phyloP scores from a whole-genome alignment of 2,329 filamentous ascomycete genomes.

The Pseudogymnoascus pannorum region DNA sequence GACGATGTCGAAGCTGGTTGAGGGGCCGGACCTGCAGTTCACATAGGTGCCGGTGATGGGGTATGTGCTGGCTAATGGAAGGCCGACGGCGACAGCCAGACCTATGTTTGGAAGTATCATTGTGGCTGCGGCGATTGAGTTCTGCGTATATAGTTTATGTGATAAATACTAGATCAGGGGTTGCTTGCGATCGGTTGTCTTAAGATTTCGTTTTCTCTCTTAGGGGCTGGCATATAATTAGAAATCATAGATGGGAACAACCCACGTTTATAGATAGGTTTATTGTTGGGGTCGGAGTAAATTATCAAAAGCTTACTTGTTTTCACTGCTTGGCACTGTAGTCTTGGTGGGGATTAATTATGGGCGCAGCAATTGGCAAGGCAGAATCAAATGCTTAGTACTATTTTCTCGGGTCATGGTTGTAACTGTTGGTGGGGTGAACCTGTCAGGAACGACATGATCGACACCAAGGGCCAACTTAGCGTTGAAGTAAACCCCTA shows the following conservation, averaged over 20 bases:
- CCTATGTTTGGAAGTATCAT: not conserved
- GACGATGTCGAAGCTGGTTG: conserved; percentile 9
- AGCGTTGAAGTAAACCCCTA: not conserved
- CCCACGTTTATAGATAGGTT: not conserved
- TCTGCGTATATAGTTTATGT: not conserved
- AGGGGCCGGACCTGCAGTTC: conserved; percentile 10
- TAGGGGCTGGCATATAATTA: not conserved
- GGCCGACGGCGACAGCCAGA: not conserved
- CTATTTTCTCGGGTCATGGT: not conserved
- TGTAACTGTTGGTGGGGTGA: not conserved
- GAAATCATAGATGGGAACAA: not conserved
- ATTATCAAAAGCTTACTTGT: not conserved
- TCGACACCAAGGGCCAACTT: not conserved
- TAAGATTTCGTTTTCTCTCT: not conserved
- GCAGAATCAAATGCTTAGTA: not conserved
- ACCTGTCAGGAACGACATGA: not conserved
- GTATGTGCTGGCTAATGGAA: not conserved
- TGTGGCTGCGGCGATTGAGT: not conserved
- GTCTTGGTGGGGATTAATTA: not conserved
- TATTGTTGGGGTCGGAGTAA: not conserved
- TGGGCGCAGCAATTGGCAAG: not conserved
- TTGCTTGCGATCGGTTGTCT: not conserved
- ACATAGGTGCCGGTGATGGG: conserved; percentile 7
- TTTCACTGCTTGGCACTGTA: not conserved
- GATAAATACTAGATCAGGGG: not conserved